Base-by-base conservation (phyloP, 2,329 filamentous ascomycete species). In the Aurifilum marmelostoma region DNA sequence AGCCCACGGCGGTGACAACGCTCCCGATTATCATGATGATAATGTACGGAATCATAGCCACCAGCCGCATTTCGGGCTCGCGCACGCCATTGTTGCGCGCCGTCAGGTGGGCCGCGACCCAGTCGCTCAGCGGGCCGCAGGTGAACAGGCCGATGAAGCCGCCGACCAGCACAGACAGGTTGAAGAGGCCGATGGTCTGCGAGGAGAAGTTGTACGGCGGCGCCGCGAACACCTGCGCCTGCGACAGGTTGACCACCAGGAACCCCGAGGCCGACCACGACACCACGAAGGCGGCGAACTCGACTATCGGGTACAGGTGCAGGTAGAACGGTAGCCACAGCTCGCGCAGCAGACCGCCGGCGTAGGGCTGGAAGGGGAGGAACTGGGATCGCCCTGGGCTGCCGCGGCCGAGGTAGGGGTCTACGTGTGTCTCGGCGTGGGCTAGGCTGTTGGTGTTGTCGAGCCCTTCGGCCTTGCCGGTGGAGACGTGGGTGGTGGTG, bases 311-410 rank as follows among this genome's bases (percentile, higher is more conserved):
- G 76, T 87, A 91, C 0, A 81, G 73, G 74, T 89, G 85, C 0
- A 91, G 79, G 73, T 89, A 88, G 83, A 86, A 89, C 0, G 88
- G 89, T 9, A 87, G 82, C 83, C 84, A 88, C 29, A 91, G 80
- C 72, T 88, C 86, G 39, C 83, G 76, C 1, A 85, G 56, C 37
- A 89, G 79, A 29, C 79, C 81, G 72, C 85, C 79, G 1, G 82
- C 77, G 72, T 76, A 84, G 0, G 80, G 75, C 69, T 87, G 84
- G 75, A 81, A 87, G n/a, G 78, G 80, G 34, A 77, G 78, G 82
- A 87, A 90, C 76, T 91, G 88, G 65, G 74, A 71, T 71, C 85
- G 87, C 37, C 79, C 83, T 0, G 88, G 89, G 1, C 70, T 78
- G 4, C 88, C 88, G 67, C 81, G 83, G 67, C 86, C 84, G 3